Base-by-base conservation (phyloP, 257 asterid genomes). In the Datura wrightii region DNA sequence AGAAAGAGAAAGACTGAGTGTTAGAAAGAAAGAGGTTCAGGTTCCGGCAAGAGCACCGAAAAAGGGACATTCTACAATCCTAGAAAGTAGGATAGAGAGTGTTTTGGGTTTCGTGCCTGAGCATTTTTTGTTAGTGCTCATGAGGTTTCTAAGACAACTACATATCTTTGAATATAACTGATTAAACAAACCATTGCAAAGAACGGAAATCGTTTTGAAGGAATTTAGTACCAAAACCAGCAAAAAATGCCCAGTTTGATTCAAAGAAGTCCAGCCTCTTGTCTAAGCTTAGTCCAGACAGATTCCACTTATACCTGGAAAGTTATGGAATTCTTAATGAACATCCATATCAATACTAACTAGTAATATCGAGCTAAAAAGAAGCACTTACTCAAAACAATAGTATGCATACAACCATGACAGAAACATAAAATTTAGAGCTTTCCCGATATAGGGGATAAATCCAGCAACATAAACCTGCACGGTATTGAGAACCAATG, bases 331-430 rank as follows among this genome's bases (percentile, higher is more conserved):
- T n/a, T 80, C 18, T 83, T 65, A 71, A 82, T 44, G 52, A 83
- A 60, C 80, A 85, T 39, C 41, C 66, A 24, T 65, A 41, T 79
- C 83, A 8, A 82, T 34, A 46, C 84, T 24, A 54, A 74, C 59
- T 56, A 82, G 56, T 56, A 85, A 52, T 10, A 66, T 65, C 85
- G 70, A 79, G 80, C 44, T 52, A 76, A 85, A 18, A 83, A 10
- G 81, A 79, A 86, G 58, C 80, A 91, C 99, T 93, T 88, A 97
- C 99, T 97, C 99, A 78, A 97, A 97, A 88, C 98, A 97, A 90
- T 95, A 97, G 89, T 97, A 97, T 66, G 99, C 97, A 88, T 97
- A 97, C 98, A 97, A 91, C 99, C 99, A 97, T 0, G 98, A 90
- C 71, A 97, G 98, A 78, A 97, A 96, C 82, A 95, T 85, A 78